A percentile compares a stretch with the other conserved stretches of the same genome.
phyloP scores from a whole-genome alignment of 257 asterid genomes.

The Solanum infundibuliforme region DNA sequence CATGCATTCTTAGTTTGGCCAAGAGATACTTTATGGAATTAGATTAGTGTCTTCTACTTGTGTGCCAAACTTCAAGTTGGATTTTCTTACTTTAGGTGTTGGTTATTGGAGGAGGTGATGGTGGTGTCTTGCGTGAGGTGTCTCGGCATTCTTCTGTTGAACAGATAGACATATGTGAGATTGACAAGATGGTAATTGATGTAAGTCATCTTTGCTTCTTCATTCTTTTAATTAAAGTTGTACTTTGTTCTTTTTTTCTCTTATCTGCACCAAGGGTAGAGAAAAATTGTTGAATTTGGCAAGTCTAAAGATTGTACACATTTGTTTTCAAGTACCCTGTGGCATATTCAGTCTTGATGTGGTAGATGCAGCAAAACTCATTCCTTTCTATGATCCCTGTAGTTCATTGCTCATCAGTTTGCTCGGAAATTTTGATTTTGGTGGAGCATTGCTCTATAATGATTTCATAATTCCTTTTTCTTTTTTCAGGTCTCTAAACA shows the following conservation, averaged over 20 bases:
- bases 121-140: conserved; percentile 96
- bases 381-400: background rate
- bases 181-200: conserved; percentile 94
- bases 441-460: background rate
- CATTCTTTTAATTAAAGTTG: background rate
- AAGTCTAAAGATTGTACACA: background rate
- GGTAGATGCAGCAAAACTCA: background rate
- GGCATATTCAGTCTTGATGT: background rate
- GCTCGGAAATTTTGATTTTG: background rate
- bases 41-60: background rate
- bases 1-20: background rate
- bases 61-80: background rate
- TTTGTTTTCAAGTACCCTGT: background rate
- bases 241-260: background rate
- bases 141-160: conserved; percentile 87
- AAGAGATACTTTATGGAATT: background rate
- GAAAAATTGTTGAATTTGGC: background rate
- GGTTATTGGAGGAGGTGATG: conserved; percentile 99
- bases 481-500: conserved; percentile 65
- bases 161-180: conserved; percentile 93
- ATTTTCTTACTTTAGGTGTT: conserved; percentile 44
- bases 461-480: background rate
- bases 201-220: conserved; percentile 31
- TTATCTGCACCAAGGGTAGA: background rate
- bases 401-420: background rate